Evolutionary conservation across 2,329 filamentous ascomycete genomes (phyloP).

Genomic region (Diplodia mutila): DNA sequence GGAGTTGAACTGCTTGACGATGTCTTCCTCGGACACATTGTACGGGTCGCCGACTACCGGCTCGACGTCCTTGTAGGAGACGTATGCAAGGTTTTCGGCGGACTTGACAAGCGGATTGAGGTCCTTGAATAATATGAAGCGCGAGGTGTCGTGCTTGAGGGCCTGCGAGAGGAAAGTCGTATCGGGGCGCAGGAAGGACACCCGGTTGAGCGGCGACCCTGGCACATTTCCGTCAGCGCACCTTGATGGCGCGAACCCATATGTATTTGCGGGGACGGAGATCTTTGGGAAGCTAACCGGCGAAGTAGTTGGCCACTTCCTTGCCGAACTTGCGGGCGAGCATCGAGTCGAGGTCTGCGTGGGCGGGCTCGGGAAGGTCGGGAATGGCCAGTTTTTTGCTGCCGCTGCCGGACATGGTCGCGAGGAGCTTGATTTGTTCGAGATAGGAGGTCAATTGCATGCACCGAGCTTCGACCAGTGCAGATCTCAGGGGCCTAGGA

Average conservation of each 20-base stretch:
- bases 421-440: conserved; percentile 17
- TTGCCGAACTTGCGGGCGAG: conserved; percentile 76
- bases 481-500: not conserved
- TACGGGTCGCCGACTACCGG: conserved; percentile 77
- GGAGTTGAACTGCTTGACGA: conserved; percentile 76
- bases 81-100: conserved; percentile 66
- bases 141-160: conserved; percentile 65
- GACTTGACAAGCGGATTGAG: conserved; percentile 73
- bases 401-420: conserved; percentile 20
- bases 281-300: conserved; percentile 43
- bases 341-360: conserved; percentile 67
- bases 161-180: conserved; percentile 70
- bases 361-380: conserved; percentile 61
- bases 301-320: conserved; percentile 83
- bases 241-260: not conserved
- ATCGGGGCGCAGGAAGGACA: conserved; percentile 76
- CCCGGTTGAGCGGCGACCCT: conserved; percentile 75
- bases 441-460: conserved; percentile 27
- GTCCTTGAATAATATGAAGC: conserved; percentile 78
- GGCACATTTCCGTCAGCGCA: conserved; percentile 23
- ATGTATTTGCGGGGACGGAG: too few relatives aligned
- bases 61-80: conserved; percentile 69
- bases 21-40: conserved; percentile 69
- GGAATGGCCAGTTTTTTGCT: conserved; percentile 40
- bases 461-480: conserved; percentile 22